A percentile compares a stretch with the other conserved stretches of the same genome.
These are phyloP conservation scores for Thraustochytrium sp. DNA, from an alignment of 352 stramenopile species.

Conservation along the genomic window DNA sequence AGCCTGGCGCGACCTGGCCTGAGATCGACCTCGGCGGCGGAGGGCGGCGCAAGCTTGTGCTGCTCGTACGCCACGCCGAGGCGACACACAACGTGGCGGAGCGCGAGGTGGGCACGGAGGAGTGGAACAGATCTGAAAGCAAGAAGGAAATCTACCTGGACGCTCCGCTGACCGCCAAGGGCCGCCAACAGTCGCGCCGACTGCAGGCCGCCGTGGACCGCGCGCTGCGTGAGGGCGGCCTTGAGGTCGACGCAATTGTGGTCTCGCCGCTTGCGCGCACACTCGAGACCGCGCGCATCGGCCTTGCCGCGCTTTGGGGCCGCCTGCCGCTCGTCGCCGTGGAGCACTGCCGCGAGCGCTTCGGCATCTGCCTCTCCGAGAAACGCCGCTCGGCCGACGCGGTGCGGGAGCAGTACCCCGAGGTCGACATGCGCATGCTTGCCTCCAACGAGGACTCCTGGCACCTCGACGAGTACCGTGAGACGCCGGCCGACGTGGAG, in stretches of 20 bases:
- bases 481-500: neutral
- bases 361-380: conserved; percentile 17
- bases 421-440: neutral
- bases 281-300: conserved; percentile 10
- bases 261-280: conserved; percentile 1
- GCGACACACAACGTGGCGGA: conserved; percentile 38
- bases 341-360: conserved; percentile 31
- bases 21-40: neutral
- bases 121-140: neutral
- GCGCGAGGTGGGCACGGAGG: neutral
- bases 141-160: conserved; percentile 27
- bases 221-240: neutral
- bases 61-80: conserved; percentile 37
- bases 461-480: neutral
- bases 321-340: neutral
- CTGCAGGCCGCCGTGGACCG: neutral
- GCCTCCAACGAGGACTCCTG: neutral
- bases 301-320: neutral
- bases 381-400: neutral
- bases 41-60: neutral
- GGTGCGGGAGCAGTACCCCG: neutral
- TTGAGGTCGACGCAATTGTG: conserved; percentile 6
- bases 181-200: neutral
- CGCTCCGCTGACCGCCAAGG: neutral
- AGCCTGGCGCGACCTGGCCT: neutral